These are phyloP conservation scores for Diaporthe batatas DNA, from an alignment of 2,329 filamentous ascomycete genomes.

Conservation along the genomic window DNA sequence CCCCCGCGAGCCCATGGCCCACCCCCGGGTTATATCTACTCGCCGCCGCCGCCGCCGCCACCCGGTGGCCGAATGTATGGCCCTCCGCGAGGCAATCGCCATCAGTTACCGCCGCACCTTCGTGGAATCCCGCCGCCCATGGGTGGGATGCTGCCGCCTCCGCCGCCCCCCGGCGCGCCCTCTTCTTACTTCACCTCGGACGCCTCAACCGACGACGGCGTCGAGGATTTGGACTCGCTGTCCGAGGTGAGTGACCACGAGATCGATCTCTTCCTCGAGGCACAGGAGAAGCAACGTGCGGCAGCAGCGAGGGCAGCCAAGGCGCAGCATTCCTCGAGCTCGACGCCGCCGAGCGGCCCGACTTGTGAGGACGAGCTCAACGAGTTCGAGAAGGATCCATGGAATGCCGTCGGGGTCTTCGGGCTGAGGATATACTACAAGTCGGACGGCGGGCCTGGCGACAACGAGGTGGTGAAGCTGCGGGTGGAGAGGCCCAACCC, in stretches of 20 bases:
- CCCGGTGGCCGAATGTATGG: slow-evolving; percentile 27
- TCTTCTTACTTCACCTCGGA: slow-evolving; percentile 14
- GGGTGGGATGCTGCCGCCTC: background rate
- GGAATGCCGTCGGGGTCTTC: slow-evolving; percentile 73
- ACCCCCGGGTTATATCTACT: slow-evolving; percentile 23
- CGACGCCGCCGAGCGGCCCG: slow-evolving; percentile 13
- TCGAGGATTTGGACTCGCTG: slow-evolving; percentile 44
- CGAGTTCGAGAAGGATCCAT: slow-evolving; percentile 67
- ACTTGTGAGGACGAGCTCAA: slow-evolving; percentile 57
- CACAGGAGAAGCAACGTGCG: slow-evolving; percentile 23
- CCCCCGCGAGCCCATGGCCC: slow-evolving; percentile 1
- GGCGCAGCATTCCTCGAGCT: slow-evolving; percentile 29
- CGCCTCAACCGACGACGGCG: slow-evolving; percentile 40
- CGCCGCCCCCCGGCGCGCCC: background rate
- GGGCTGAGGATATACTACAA: slow-evolving; percentile 72
- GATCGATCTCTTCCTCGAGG: slow-evolving; percentile 46
- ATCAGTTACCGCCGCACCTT: slow-evolving; percentile 29
- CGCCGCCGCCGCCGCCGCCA: slow-evolving; percentile 27
- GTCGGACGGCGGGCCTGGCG: slow-evolving; percentile 43
- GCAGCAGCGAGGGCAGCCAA: slow-evolving; percentile 15
- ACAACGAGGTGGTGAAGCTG: slow-evolving; percentile 46
- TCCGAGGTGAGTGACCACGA: slow-evolving; percentile 50
- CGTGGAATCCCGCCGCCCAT: background rate
- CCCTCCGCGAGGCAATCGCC: slow-evolving; percentile 10
- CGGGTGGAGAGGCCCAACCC: slow-evolving; percentile 47